Conservation (phyloP, 306 rosid genomes). For the Mucuna pruriens region DNA sequence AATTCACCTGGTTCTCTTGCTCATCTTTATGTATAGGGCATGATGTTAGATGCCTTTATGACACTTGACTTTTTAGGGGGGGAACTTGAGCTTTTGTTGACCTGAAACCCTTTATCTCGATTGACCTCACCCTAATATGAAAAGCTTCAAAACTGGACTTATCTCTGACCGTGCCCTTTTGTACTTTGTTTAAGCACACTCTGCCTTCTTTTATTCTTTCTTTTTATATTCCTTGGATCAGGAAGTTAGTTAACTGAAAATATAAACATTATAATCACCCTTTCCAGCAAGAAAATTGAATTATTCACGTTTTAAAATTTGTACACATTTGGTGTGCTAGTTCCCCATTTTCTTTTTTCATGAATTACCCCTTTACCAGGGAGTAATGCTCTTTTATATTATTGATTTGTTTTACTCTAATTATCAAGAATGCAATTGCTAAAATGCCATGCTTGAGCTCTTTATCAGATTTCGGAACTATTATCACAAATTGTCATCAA, state of each 20-base stretch:
- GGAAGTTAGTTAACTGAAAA: slow-evolving; percentile 9
- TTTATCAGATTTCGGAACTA: slow-evolving; percentile 27
- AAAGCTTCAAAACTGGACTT: not conserved
- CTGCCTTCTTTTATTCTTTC: not conserved
- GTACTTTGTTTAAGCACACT: not conserved
- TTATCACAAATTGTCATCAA: not conserved
- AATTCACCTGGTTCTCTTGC: not conserved
- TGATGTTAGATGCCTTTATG: not conserved
- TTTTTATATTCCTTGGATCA: not conserved
- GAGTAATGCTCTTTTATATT: not conserved
- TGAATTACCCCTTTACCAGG: not conserved
- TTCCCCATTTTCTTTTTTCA: slow-evolving; percentile 1
- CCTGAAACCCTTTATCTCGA: not conserved
- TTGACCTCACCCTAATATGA: not conserved
- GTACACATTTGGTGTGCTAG: not conserved
- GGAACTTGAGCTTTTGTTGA: not conserved
- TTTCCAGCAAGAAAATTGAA: not conserved
- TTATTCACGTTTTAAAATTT: not conserved
- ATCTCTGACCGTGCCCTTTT: not conserved
- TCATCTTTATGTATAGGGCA: not conserved
- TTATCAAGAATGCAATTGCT: not conserved
- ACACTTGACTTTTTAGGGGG: not conserved
- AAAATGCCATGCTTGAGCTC: slow-evolving; percentile 3
- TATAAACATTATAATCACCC: not conserved
- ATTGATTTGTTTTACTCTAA: not conserved